Conservation (phyloP, 495 filamentous ascomycete species). For the Neurospora sp. region DNA sequence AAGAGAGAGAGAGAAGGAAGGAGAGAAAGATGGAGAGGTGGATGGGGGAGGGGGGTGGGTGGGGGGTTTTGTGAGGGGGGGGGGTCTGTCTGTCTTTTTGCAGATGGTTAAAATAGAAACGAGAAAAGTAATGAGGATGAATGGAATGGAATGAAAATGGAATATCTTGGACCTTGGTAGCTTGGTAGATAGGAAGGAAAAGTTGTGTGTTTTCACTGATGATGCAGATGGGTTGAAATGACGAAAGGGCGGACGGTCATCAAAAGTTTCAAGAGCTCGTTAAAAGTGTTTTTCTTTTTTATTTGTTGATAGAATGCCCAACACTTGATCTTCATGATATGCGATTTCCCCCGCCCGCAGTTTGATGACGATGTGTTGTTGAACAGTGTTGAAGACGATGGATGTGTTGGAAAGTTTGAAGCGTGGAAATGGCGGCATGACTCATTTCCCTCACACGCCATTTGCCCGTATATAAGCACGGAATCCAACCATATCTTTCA, state of each 20-base stretch:
- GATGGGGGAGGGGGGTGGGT: too few relatives aligned
- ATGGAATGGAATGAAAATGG: not conserved
- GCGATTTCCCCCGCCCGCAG: too few relatives aligned
- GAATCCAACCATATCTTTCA: fast-evolving
- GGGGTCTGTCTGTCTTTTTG: not conserved
- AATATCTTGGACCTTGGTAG: not conserved
- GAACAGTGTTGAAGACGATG: not conserved
- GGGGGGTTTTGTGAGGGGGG: too few relatives aligned
- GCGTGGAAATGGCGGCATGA: not conserved
- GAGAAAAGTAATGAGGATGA: not conserved
- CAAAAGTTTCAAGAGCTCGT: not conserved
- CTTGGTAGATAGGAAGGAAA: not conserved
- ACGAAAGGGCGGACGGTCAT: not conserved
- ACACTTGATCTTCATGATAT: not conserved
- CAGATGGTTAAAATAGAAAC: not conserved
- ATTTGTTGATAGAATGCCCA: not conserved
- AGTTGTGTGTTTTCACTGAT: not conserved
- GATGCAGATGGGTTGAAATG: not conserved
- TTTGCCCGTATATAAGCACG: not conserved
- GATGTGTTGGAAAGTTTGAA: not conserved
- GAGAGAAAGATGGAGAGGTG: too few relatives aligned
- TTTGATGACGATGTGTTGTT: not conserved
- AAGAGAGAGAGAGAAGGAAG: too few relatives aligned
- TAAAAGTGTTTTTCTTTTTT: not conserved
- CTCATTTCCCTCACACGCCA: not conserved